Evolutionary conservation across 2,329 filamentous ascomycete genomes (phyloP), one percentile per base, ranked within the genome.

Genomic region (Xylaria sp.): DNA sequence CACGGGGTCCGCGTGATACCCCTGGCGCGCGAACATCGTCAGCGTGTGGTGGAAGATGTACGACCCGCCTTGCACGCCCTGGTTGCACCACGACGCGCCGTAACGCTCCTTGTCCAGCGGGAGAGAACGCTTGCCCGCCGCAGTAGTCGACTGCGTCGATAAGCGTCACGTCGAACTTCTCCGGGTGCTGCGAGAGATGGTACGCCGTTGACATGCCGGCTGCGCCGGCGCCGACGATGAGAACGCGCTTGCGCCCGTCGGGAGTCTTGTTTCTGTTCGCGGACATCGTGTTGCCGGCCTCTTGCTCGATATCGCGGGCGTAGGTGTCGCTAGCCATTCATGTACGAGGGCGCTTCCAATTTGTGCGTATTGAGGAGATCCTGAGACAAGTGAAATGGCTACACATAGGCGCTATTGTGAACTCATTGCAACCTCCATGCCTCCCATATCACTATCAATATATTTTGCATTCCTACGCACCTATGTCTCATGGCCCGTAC

Each of bases 61-160:
- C 46, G 84, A 86, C 46, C 86, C 86, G 54, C 86, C 86, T 70
- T 89, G 86, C 0, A 88, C 88, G 60, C 88, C 88, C 71, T 90
- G 87, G 73, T 90, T 90, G 72, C 88, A 82, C 87, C 87, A 90
- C 64, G 83, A 85, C 3, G 88, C 86, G n/a, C 87, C 88, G 74
- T 89, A 83, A 52, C 83, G 84, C 41, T 86, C 79, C 74, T 88
- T 87, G 73, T 90, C 85, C 18, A 90, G 77, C 18, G 86, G 85
- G 54, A 90, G 87, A 89, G 77, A 89, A 90, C 1, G 88, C 88
- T 75, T 90, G 88, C 0, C 88, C 88, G 64, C 88, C 88, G 74
- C 88, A 89, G 74, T 88, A 88, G 74, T 87, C 81, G 8, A 85
- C 84, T 1, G 86, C 85, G 64, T 88, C 86, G 67, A 88, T 83